These are phyloP conservation scores for Dendrobium nobile DNA, from an alignment of 106 monocot species.

Conservation along the genomic window DNA sequence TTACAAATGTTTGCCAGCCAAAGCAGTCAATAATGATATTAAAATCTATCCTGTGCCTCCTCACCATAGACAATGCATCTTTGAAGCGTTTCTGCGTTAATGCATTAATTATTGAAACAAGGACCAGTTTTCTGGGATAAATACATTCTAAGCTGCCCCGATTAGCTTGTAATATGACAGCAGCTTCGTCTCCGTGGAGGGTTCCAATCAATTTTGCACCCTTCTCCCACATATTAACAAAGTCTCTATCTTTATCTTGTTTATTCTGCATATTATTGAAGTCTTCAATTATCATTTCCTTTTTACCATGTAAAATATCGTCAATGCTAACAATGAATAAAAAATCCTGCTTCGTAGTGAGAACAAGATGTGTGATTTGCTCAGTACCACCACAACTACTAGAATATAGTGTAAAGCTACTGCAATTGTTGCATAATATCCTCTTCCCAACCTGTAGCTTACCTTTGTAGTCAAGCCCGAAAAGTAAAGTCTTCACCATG, in stretches of 20 bases:
- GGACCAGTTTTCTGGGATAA: conserved; percentile 87
- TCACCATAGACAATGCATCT: conserved; percentile 84
- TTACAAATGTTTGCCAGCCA: conserved; percentile 68
- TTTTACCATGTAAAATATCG: conserved; percentile 55
- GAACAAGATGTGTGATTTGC: conserved; percentile 64
- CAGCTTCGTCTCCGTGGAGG: conserved; percentile 93
- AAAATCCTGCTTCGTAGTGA: conserved; percentile 83
- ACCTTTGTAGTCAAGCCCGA: conserved; percentile 83
- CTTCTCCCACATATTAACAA: conserved; percentile 75
- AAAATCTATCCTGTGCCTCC: conserved; percentile 95
- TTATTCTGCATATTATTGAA: conserved; percentile 12
- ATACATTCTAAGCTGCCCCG: conserved; percentile 91
- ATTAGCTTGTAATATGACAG: conserved; percentile 68
- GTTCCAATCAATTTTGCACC: conserved; percentile 84
- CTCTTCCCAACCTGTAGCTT: conserved; percentile 56
- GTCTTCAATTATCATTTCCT: conserved; percentile 35
- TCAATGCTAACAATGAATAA: conserved; percentile 58
- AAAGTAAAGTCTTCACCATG: conserved; percentile 32
- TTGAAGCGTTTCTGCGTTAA: conserved; percentile 53
- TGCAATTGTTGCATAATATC: conserved; percentile 61
- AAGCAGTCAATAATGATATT: conserved; percentile 88
- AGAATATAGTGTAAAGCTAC: conserved; percentile 79
- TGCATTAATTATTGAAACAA: conserved; percentile 72
- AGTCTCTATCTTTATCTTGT: conserved; percentile 40
- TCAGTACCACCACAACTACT: conserved; percentile 17